Evolutionary conservation across 257 asterid species (phyloP), one percentile per base, ranked within the genome.

Genomic region (Striga asiatica): DNA sequence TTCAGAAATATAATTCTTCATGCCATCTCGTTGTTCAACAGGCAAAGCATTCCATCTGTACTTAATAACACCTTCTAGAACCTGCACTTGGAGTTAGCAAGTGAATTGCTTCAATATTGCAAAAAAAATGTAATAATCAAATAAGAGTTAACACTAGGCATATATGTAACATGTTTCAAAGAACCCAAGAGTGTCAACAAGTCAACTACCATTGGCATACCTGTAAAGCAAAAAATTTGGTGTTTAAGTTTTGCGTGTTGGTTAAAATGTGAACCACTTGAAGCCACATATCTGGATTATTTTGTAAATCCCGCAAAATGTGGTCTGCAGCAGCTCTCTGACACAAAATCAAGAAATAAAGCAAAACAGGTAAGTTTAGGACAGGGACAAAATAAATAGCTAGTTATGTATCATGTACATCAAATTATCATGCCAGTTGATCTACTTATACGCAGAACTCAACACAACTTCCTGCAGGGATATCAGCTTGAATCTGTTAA

Each of bases 41-140:
- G 97, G 99, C 71, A 92, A 75, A 6, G 97, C 99, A 67, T 92
- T 92, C 99, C 99, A 92, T 72, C 95, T 81, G 48, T 92, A 92
- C 79, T 92, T 92, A 22, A 92, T 84, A 69, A 88, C 97, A 66
- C 97, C 95, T 83, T 88, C 99, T 13, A 92, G 85, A 61, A 92
- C 94, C 99, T 92, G 74, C 28, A 76, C 11, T 62, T 46, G 43
- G 22, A 66, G 62, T 60, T 64, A 66, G 53, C n/a, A 29, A 65
- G 41, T 17, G 28, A 17, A 10, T 59, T 58, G 63, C 22, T 13
- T 41, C 48, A 41, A 61, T 51, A 53, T 35, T 55, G 38, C 37
- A 54, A 46, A 53, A 51, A 45, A 54, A 47, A 5, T n/a, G 8
- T 10, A 54, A 56, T 9, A 48, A 54, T 8, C 19, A 56, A 29